Conservation (phyloP, 106 monocot species). For the Triglochin maritima region DNA sequence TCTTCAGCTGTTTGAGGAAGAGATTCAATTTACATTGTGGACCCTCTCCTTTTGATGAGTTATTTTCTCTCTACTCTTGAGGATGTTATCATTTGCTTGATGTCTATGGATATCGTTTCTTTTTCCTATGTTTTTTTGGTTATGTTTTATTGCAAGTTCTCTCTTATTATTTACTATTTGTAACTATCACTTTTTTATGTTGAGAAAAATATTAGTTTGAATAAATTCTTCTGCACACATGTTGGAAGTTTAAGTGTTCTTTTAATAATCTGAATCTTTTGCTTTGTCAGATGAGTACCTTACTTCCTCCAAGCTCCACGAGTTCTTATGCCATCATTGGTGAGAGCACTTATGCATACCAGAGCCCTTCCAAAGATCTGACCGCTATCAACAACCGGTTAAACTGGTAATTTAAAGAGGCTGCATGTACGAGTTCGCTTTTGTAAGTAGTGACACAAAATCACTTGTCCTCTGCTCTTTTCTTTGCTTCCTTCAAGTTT, state of each 20-base stretch:
- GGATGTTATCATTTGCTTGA: no score
- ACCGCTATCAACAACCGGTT: slow-evolving; percentile 78
- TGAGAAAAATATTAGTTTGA: no score
- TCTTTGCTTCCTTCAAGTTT: neutral
- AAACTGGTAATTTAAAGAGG: slow-evolving; percentile 37
- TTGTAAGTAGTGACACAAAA: neutral
- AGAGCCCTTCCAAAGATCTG: slow-evolving; percentile 93
- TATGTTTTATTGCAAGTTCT: neutral
- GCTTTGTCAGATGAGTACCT: slow-evolving; percentile 51
- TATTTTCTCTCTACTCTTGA: no score
- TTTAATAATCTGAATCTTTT: neutral
- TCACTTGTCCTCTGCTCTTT: neutral
- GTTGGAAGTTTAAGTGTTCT: neutral
- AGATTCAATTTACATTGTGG: no score
- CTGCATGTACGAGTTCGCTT: neutral
- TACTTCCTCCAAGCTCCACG: slow-evolving; percentile 94
- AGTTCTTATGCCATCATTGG: slow-evolving; percentile 93
- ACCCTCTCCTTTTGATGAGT: no score
- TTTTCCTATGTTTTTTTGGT: neutral
- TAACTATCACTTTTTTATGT: no score
- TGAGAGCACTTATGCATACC: slow-evolving; percentile 93
- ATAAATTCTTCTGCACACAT: no score
- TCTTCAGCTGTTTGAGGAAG: no score
- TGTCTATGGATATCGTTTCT: no score
- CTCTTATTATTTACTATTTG: neutral